phyloP scores from a whole-genome alignment of 768 basidiomycete species.

The Pisolithus albus region DNA sequence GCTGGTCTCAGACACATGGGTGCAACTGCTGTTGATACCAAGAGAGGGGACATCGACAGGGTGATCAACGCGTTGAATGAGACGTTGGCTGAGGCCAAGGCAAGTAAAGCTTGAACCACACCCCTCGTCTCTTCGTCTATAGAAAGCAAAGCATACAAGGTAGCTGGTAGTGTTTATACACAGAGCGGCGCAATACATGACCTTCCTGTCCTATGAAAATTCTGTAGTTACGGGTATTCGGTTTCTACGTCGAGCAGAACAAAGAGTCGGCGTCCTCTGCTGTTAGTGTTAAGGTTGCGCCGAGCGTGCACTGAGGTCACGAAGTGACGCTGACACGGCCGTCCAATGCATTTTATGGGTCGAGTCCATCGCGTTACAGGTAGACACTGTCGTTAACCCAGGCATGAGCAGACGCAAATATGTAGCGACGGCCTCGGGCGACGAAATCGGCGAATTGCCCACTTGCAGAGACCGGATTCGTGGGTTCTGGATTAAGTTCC shows the following conservation, averaged over 20 bases:
- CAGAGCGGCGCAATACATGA: no score
- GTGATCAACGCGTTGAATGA: constrained; percentile 62
- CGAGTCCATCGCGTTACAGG: background rate
- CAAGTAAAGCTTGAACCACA: constrained; percentile 8
- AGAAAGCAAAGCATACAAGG: no score
- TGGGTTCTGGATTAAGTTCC: background rate
- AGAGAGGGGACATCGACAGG: constrained; percentile 70
- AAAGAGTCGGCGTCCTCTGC: no score
- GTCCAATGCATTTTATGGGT: background rate
- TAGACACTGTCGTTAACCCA: background rate
- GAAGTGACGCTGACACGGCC: background rate
- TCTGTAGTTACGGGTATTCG: no score
- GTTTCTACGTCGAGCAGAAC: no score
- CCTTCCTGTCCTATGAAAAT: no score
- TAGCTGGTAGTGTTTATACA: background rate
- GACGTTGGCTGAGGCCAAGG: constrained; percentile 35
- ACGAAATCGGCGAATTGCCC: background rate
- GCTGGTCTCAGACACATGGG: constrained; percentile 76
- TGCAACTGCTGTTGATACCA: constrained; percentile 61
- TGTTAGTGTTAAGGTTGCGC: background rate
- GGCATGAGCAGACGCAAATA: background rate
- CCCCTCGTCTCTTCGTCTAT: background rate
- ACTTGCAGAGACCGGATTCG: background rate
- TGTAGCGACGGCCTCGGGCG: background rate
- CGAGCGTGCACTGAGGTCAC: background rate